A percentile compares a stretch with the other conserved stretches of the same genome.
Evolutionary conservation across 257 asterid species (phyloP).

Genomic region (Solanum sitiens): DNA sequence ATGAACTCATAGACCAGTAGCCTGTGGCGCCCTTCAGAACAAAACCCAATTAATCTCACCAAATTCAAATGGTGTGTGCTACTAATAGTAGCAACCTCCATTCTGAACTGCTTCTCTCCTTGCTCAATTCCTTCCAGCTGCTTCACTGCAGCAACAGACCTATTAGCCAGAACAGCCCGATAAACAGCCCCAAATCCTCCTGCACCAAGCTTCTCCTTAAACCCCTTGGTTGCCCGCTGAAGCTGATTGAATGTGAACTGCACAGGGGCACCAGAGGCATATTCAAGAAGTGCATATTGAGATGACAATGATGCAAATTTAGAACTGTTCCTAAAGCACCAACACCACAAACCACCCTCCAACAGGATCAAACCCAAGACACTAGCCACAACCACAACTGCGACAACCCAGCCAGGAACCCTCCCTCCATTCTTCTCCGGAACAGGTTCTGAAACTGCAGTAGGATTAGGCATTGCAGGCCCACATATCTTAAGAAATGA

Average conservation of each 20-base stretch:
- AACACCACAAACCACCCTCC: slow-evolving; percentile 72
- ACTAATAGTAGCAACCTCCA: slow-evolving; percentile 85
- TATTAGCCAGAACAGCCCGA: slow-evolving; percentile 55
- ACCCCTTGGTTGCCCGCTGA: slow-evolving; percentile 62
- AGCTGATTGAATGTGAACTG: slow-evolving; percentile 71
- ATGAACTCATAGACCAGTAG: slow-evolving; percentile 67
- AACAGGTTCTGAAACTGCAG: not conserved
- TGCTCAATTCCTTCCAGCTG: slow-evolving; percentile 86
- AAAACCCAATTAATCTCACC: slow-evolving; percentile 75
- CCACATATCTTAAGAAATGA: slow-evolving; percentile 67
- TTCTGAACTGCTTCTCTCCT: slow-evolving; percentile 76
- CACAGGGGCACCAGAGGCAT: slow-evolving; percentile 87
- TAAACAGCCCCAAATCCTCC: slow-evolving; percentile 93
- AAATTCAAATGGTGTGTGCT: slow-evolving; percentile 90
- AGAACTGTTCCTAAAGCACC: slow-evolving; percentile 46
- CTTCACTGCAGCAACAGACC: slow-evolving; percentile 54
- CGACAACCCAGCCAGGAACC: slow-evolving; percentile 52
- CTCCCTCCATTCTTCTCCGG: slow-evolving; percentile 28
- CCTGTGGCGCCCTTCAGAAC: slow-evolving; percentile 78
- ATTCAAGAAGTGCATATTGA: slow-evolving; percentile 73
- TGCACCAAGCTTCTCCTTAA: slow-evolving; percentile 78
- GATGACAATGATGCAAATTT: slow-evolving; percentile 50
- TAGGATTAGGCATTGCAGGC: slow-evolving; percentile 44
- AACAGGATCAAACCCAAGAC: slow-evolving; percentile 32
- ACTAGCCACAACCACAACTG: slow-evolving; percentile 40